These are phyloP conservation scores for Colletotrichum melonis DNA, from an alignment of 2,329 filamentous ascomycete genomes.

Conservation along the genomic window DNA sequence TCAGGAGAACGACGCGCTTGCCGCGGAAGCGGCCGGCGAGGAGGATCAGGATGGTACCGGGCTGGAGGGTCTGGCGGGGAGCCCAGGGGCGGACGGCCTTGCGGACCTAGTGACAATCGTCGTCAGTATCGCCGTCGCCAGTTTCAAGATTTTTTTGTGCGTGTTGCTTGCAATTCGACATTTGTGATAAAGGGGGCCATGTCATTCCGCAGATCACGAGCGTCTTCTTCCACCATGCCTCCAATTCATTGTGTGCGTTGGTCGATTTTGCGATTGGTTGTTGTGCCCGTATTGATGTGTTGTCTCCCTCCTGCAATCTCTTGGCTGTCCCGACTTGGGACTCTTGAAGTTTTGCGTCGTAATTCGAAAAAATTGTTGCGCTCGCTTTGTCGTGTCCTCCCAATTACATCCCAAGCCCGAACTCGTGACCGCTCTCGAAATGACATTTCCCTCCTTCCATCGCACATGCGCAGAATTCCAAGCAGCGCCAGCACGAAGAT, in stretches of 20 bases:
- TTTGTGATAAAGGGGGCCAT: constrained; percentile 7
- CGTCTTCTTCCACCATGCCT: not conserved
- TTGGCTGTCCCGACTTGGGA: not conserved
- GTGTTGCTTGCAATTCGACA: not conserved
- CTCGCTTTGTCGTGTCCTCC: constrained; percentile 8
- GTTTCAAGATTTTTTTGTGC: not conserved
- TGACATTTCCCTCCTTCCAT: not conserved
- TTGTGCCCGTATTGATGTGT: not conserved
- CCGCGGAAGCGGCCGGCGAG: constrained; percentile 99
- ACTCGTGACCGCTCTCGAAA: constrained; percentile 22
- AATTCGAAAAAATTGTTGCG: constrained; percentile 4
- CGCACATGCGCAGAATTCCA: constrained; percentile 3
- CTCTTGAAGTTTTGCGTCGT: not conserved
- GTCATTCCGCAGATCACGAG: constrained; percentile 22
- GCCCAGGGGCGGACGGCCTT: constrained; percentile 91
- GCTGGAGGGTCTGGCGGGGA: constrained; percentile 88
- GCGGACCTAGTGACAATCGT: constrained; percentile 75
- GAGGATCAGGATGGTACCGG: constrained; percentile 97
- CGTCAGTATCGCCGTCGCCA: constrained; percentile 19
- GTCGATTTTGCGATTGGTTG: not conserved
- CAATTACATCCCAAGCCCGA: not conserved
- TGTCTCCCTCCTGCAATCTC: not conserved
- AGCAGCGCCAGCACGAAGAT: constrained; percentile 35
- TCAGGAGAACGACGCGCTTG: constrained; percentile 99
- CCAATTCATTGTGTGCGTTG: not conserved